Percentiles rank a stretch among this genome's conserved stretches.
phyloP scores from a whole-genome alignment of 1,139 yeast genomes.

The Scheffersomyces lignicola region DNA sequence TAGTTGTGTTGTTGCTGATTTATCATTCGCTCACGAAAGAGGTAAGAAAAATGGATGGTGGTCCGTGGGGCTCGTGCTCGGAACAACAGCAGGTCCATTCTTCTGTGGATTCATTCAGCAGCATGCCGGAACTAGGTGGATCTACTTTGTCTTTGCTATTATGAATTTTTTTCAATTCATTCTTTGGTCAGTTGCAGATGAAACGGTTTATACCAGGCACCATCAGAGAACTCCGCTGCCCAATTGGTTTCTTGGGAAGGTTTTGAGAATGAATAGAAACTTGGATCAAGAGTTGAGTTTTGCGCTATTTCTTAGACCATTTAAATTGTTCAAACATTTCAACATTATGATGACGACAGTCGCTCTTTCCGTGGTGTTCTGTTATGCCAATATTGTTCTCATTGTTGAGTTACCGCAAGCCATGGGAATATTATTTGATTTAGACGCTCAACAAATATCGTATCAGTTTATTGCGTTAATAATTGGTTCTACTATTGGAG shows the following conservation, averaged over 20 bases:
- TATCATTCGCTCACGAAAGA: slow-evolving; percentile 16
- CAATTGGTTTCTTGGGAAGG: slow-evolving; percentile 5
- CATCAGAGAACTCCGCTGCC: slow-evolving; percentile 1
- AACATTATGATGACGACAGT: slow-evolving; percentile 15
- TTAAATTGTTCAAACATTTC: slow-evolving; percentile 13
- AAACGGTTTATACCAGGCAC: slow-evolving; percentile 14
- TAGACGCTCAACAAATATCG: slow-evolving; percentile 22
- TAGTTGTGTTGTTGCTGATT: slow-evolving; percentile 15
- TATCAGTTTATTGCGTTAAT: slow-evolving; percentile 23
- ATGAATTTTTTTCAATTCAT: slow-evolving; percentile 14
- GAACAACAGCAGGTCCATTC: slow-evolving; percentile 18
- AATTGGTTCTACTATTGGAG: slow-evolving; percentile 24
- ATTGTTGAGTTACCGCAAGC: slow-evolving; percentile 25
- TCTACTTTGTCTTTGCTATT: slow-evolving; percentile 15
- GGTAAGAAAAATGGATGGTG: slow-evolving; percentile 20
- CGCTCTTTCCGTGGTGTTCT: slow-evolving; percentile 21
- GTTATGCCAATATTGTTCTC: slow-evolving; percentile 22
- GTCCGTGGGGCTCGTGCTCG: slow-evolving; percentile 16
- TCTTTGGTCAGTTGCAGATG: slow-evolving; percentile 13
- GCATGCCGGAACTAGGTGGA: slow-evolving; percentile 15
- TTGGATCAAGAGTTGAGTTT: slow-evolving; percentile 9
- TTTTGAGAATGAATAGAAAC: slow-evolving; percentile 9
- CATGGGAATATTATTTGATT: slow-evolving; percentile 19
- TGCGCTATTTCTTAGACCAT: slow-evolving; percentile 13
- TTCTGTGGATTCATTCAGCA: slow-evolving; percentile 16